A percentile compares a stretch with the other conserved stretches of the same genome.
Evolutionary conservation across 306 rosid species (phyloP).

Genomic region (Quercus aquifolioides): DNA sequence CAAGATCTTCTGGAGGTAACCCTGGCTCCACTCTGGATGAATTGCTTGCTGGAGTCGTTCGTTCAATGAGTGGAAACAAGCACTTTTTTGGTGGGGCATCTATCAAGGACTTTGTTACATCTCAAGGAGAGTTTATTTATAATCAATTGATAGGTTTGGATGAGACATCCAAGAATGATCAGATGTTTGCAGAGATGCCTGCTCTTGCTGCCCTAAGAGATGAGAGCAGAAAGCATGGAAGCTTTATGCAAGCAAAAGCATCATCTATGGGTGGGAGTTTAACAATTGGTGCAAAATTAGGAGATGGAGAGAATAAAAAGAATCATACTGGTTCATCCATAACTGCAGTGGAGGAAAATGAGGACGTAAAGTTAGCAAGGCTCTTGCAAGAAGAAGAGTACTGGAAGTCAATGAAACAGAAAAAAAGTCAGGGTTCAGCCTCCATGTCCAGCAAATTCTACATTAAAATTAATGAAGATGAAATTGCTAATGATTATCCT

Average conservation of each 20-base stretch:
- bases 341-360: slow-evolving; percentile 50
- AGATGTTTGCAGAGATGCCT: slow-evolving; percentile 51
- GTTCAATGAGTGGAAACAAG: slow-evolving; percentile 70
- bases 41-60: slow-evolving; percentile 82
- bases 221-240: slow-evolving; percentile 47
- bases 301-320: slow-evolving; percentile 27
- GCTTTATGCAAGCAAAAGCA: slow-evolving; percentile 27
- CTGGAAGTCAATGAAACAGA: slow-evolving; percentile 66
- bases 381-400: slow-evolving; percentile 87
- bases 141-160: slow-evolving; percentile 81
- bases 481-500: slow-evolving; percentile 92
- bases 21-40: slow-evolving; percentile 69
- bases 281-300: slow-evolving; percentile 43
- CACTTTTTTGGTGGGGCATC: slow-evolving; percentile 61
- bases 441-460: slow-evolving; percentile 51
- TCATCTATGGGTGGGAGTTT: slow-evolving; percentile 40
- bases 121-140: slow-evolving; percentile 84
- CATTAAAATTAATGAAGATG: slow-evolving; percentile 89
- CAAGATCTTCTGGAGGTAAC: slow-evolving; percentile 67
- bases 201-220: slow-evolving; percentile 70
- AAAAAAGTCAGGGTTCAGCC: slow-evolving; percentile 46
- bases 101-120: slow-evolving; percentile 61
- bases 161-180: slow-evolving; percentile 56
- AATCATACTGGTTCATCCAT: slow-evolving; percentile 27
- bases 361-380: slow-evolving; percentile 71